These are phyloP conservation scores for Orychophragmus violaceus DNA, from an alignment of 345 rosid species.

Conservation along the genomic window DNA sequence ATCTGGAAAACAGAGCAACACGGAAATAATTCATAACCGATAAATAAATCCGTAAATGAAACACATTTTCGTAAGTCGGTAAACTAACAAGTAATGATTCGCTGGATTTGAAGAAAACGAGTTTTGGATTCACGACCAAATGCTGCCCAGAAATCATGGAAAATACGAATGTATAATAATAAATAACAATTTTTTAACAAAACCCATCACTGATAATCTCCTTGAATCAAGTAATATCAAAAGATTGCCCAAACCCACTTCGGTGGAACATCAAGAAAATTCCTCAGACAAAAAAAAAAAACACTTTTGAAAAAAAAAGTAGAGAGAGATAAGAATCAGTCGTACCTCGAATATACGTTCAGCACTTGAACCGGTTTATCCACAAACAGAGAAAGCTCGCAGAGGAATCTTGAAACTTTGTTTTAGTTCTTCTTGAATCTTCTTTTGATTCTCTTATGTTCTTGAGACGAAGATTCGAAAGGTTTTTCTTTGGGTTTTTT, in stretches of 20 bases:
- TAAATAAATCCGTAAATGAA: no score
- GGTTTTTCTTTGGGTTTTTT: constrained; percentile 3
- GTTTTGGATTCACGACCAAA: neutral
- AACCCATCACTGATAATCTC: neutral
- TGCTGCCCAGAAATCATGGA: constrained; percentile 5
- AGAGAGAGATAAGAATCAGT: no score
- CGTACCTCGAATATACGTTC: constrained; percentile 42
- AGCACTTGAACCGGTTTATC: constrained; percentile 6
- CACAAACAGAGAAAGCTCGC: neutral
- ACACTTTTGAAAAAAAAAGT: neutral
- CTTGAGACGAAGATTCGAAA: neutral
- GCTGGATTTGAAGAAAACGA: neutral
- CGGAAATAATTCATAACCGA: no score
- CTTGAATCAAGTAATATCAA: neutral
- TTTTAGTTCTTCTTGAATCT: neutral
- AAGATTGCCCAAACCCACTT: neutral
- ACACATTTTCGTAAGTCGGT: neutral
- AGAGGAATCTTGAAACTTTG: constrained; percentile 17
- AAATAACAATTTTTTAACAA: neutral
- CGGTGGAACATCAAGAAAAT: neutral
- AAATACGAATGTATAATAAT: no score
- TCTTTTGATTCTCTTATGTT: constrained; percentile 3
- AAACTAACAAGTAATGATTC: neutral
- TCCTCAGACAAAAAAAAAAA: neutral
- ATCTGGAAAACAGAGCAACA: constrained; percentile 29